Evolutionary conservation across 805 yeast genomes (phyloP).

Genomic region (Yamadazyma nakazawae): DNA sequence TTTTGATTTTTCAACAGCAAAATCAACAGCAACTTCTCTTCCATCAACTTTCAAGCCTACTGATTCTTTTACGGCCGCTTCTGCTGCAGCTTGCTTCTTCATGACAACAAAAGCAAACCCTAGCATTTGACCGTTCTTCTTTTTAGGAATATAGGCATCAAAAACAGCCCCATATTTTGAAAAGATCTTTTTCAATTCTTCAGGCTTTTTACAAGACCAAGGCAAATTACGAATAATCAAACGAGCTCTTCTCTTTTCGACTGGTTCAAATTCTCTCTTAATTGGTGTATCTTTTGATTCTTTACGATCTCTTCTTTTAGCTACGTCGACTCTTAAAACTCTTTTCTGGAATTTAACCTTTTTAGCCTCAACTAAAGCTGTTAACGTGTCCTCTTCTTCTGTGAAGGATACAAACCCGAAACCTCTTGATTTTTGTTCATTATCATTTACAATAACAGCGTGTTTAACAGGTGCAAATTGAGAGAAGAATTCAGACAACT

Average conservation of each 20-base stretch:
- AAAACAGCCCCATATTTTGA: constrained; percentile 78
- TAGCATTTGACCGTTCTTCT: constrained; percentile 81
- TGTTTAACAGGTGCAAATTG: constrained; percentile 94
- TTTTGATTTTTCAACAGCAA: constrained; percentile 82
- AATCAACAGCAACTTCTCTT: constrained; percentile 90
- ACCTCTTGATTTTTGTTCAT: constrained; percentile 76
- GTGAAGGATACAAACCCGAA: constrained; percentile 94
- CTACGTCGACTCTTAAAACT: constrained; percentile 74
- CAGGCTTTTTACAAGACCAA: constrained; percentile 86
- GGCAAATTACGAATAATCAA: constrained; percentile 90
- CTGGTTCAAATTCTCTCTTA: constrained; percentile 26
- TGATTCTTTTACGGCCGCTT: constrained; percentile 71
- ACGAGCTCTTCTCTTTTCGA: constrained; percentile 81
- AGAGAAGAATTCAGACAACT: constrained; percentile 80
- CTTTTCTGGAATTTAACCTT: constrained; percentile 64
- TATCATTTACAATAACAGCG: constrained; percentile 84
- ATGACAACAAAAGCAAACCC: constrained; percentile 95
- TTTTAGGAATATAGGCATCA: constrained; percentile 86
- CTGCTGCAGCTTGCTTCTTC: constrained; percentile 76
- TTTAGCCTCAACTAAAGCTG: constrained; percentile 68
- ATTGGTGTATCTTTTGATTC: constrained; percentile 15
- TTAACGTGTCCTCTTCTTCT: constrained; percentile 74
- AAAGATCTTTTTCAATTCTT: constrained; percentile 66
- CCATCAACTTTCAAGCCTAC: constrained; percentile 80
- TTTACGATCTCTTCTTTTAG: constrained; percentile 86